Evolutionary conservation across 352 stramenopile species (phyloP).

Genomic region (Aphanomyces euteiches): DNA sequence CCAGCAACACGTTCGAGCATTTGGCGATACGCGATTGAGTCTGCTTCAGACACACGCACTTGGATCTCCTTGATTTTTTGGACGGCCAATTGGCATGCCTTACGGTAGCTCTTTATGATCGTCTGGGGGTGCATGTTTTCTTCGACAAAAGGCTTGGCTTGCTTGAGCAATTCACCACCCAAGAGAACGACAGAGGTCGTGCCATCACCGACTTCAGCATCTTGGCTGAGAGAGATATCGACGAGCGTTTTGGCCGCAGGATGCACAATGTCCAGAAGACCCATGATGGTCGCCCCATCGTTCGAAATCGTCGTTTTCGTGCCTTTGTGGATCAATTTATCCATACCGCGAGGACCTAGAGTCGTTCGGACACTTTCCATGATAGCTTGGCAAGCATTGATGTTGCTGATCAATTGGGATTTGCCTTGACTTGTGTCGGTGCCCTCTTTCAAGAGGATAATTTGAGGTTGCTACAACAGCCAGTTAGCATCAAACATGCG

Average conservation of each 20-base stretch:
- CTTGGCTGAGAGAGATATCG: slow-evolving; percentile 94
- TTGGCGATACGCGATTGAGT: slow-evolving; percentile 69
- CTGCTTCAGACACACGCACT: slow-evolving; percentile 76
- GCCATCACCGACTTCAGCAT: slow-evolving; percentile 87
- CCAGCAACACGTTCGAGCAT: slow-evolving; percentile 91
- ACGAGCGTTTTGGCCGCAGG: slow-evolving; percentile 97
- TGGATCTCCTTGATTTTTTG: slow-evolving; percentile 83
- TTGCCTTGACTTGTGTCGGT: slow-evolving; percentile 98
- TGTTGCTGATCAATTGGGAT: slow-evolving; percentile 92
- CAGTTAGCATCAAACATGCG: too few relatives aligned
- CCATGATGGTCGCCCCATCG: slow-evolving; percentile 99
- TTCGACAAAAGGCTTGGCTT: slow-evolving; percentile 97
- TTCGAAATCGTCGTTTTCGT: slow-evolving; percentile 97
- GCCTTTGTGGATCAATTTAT: slow-evolving; percentile 97
- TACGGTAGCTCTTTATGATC: slow-evolving; percentile 87
- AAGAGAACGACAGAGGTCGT: slow-evolving; percentile 98
- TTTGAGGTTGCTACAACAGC: slow-evolving; percentile 86
- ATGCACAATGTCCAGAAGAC: slow-evolving; percentile 97
- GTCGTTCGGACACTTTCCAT: slow-evolving; percentile 97
- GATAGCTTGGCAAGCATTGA: slow-evolving; percentile 91
- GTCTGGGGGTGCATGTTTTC: slow-evolving; percentile 95
- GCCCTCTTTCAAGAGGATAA: slow-evolving; percentile 98
- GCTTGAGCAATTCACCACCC: slow-evolving; percentile 95
- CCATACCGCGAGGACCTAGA: slow-evolving; percentile 96
- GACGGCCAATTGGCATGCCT: slow-evolving; percentile 77